Base-by-base conservation (phyloP, 2,329 filamentous ascomycete genomes). In the Calonectria multiphialidica region DNA sequence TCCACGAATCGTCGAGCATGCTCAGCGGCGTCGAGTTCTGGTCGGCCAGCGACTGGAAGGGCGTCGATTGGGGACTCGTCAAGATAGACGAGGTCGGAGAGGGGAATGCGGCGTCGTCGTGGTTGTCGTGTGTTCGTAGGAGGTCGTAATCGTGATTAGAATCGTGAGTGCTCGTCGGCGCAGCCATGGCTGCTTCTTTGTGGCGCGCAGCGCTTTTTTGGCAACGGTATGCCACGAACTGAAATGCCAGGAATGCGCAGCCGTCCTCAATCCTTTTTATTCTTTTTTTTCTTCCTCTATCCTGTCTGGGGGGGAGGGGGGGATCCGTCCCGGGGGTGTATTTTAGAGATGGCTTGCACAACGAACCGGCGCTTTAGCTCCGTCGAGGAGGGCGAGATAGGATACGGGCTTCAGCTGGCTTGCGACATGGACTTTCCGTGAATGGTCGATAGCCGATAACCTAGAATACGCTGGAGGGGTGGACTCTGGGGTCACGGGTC, bases 41-140 rank as follows among this genome's bases (percentile, higher is more conserved):
- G 64, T 81, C 78, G 76, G 76, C 78, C 70, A 81, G 77, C 70
- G 79, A 80, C 72, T 76, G 76, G 59, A 81, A 78, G 10, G 76
- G 78, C 67, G 74, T 75, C 66, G 78, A 78, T 61, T 79, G 78
- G 35, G 77, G 77, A 40, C 79, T 81, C 72, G 76, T 77, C 21
- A 73, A 63, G 30, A 76, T 74, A 12, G 79, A 77, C 18, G 78
- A 77, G 23, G 78, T 71, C 35, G 77, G 77, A 57, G 79, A 79
- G 45, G 79, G 81, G 12, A 80, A 63, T 2, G 66, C 53, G 57
- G 66, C 53, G 57, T 72, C 76, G 25, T 72, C 61, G 57, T 71
- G 75, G 45, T 30, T 30, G 28, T 30, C 28, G 28, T 30, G 28
- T 1, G 66, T 61, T 59, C 63, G 72, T 44, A 66, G 53, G 33